These are phyloP conservation scores for Vigna trinervia DNA, from an alignment of 306 rosid genomes.

Conservation along the genomic window DNA sequence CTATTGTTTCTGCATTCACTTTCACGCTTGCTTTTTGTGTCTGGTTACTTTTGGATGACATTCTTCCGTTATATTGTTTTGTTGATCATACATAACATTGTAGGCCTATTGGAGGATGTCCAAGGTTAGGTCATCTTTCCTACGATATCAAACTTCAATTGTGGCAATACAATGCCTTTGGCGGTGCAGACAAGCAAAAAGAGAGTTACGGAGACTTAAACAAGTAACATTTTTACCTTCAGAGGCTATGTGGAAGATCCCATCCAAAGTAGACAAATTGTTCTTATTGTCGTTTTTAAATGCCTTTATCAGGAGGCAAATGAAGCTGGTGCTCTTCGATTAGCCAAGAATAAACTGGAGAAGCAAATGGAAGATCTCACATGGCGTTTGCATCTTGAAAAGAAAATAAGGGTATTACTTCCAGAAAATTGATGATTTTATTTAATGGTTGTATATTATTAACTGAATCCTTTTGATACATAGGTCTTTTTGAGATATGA, in stretches of 20 bases:
- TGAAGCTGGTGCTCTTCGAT: conserved; percentile 96
- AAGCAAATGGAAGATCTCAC: conserved; percentile 94
- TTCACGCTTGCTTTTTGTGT: background rate
- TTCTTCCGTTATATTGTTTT: conserved; percentile 30
- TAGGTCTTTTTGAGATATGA: conserved; percentile 17
- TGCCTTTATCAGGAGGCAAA: conserved; percentile 80
- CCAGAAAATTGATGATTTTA: background rate
- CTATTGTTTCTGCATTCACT: conserved; percentile 18
- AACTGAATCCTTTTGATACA: conserved; percentile 9
- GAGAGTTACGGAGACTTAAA: conserved; percentile 78
- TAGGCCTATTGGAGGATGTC: conserved; percentile 90
- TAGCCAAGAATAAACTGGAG: conserved; percentile 95
- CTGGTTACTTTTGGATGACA: conserved; percentile 32
- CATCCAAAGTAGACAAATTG: conserved; percentile 28
- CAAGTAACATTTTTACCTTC: conserved; percentile 53
- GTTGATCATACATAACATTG: conserved; percentile 37
- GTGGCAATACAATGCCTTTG: conserved; percentile 87
- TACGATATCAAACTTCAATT: conserved; percentile 61
- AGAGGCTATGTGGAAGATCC: background rate
- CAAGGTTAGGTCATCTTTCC: conserved; percentile 73
- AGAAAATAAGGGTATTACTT: conserved; percentile 84
- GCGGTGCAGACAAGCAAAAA: conserved; percentile 86
- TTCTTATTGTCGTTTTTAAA: conserved; percentile 1
- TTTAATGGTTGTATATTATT: conserved; percentile 25
- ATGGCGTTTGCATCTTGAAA: conserved; percentile 96